Evolutionary conservation across 2,329 filamentous ascomycete species (phyloP), one percentile per base, ranked within the genome.

Genomic region (Amylocarpus encephaloides): DNA sequence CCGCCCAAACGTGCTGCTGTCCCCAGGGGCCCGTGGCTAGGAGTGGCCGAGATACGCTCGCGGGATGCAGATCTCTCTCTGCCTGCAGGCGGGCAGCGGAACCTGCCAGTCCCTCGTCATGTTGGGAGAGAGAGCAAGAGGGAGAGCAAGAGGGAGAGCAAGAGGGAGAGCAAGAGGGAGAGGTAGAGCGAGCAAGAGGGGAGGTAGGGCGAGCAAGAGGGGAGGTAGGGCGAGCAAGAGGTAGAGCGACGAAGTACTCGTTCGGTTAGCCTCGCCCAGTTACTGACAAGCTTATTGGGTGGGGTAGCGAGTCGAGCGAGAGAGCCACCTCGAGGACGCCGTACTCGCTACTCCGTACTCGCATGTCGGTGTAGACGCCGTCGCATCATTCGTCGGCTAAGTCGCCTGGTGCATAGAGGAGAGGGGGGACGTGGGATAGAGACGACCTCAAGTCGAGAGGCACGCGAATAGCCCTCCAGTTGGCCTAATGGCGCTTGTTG

Each of bases 401-500:
- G 51, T 38, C 46, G 42, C 45, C 46, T 43, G 46, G 30, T n/a
- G 26, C 19, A 32, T 16, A 22, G 18, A 10, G 26, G 15, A 32
- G 42, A 43, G 6, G 30, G 18, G 38, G 19, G 22, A n/a, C 35
- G 42, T 33, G 30, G 33, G 38, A 36, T 26, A n/a, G n/a, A n/a
- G n/a, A n/a, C n/a, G 38, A 26, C 15, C 18, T 29, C n/a, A 26
- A 32, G 32, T 35, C 32, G 16, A 10, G 32, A 44, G 15, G 34
- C 34, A 36, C 34, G 34, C n/a, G n/a, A n/a, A n/a, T n/a, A n/a
- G n/a, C n/a, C n/a, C n/a, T n/a, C n/a, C n/a, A n/a, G n/a, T n/a
- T n/a, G n/a, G n/a, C n/a, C n/a, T n/a, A 51, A 57, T 52, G 51
- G 59, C 61, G 61, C 61, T 62, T 62, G 57, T 62, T 49, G 51